phyloP scores from a whole-genome alignment of 768 basidiomycete genomes.

The Macrolepiota fuliginosa region DNA sequence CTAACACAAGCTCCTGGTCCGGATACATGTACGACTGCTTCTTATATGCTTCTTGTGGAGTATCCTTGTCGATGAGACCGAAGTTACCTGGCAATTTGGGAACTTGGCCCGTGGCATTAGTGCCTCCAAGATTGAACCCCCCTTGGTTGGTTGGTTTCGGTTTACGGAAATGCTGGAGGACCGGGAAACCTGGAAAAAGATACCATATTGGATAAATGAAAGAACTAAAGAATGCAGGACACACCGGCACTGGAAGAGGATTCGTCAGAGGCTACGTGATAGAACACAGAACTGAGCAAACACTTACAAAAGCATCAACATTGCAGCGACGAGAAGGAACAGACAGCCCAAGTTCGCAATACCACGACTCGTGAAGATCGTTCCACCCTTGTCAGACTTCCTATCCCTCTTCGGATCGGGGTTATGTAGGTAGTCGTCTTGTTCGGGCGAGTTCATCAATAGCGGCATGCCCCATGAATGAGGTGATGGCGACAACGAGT shows the following conservation, averaged over 20 bases:
- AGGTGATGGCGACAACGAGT: constrained; percentile 41
- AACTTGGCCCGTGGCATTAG: constrained; percentile 69
- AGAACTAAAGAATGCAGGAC: background rate
- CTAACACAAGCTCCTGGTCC: constrained; percentile 44
- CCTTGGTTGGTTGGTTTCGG: constrained; percentile 40
- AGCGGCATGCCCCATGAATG: constrained; percentile 48
- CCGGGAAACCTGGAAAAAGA: constrained; percentile 40
- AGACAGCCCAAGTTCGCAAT: constrained; percentile 69
- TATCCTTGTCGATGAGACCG: constrained; percentile 71
- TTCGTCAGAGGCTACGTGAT: background rate
- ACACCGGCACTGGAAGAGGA: constrained; percentile 34
- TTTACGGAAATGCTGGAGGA: constrained; percentile 44
- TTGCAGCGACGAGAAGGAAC: constrained; percentile 45
- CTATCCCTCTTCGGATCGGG: constrained; percentile 56
- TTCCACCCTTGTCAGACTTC: constrained; percentile 53
- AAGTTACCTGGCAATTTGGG: constrained; percentile 51
- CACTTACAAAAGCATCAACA: constrained; percentile 57
- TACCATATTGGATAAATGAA: background rate
- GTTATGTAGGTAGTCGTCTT: constrained; percentile 64
- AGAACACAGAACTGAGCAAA: background rate
- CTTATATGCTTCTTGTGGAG: constrained; percentile 53
- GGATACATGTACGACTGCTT: constrained; percentile 57
- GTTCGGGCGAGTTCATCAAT: constrained; percentile 43
- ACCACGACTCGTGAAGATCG: constrained; percentile 60
- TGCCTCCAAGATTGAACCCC: constrained; percentile 72